A percentile compares a stretch with the other conserved stretches of the same genome.
phyloP scores from a whole-genome alignment of 129 eudicot genomes.

The Flaveria linearis region DNA sequence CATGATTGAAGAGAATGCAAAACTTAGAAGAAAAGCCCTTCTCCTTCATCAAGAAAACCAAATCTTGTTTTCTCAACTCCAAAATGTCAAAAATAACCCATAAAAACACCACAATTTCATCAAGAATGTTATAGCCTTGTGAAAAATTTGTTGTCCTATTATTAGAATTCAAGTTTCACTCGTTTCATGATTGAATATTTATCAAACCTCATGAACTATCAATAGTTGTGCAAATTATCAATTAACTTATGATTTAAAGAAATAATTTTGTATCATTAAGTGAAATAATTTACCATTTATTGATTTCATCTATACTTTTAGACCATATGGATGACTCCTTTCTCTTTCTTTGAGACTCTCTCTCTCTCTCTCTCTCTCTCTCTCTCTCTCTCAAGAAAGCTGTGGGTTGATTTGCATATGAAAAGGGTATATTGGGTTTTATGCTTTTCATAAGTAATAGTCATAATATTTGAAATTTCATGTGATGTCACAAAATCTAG shows the following conservation, averaged over 20 bases:
- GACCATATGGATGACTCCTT: conserved; percentile 26
- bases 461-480: conserved; percentile 16
- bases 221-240: neutral
- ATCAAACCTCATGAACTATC: conserved; percentile 12
- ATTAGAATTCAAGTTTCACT: conserved; percentile 19
- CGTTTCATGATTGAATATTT: conserved; percentile 7
- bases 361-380: neutral
- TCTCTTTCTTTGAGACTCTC: conserved; percentile 43
- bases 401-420: conserved; percentile 28
- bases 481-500: conserved; percentile 23
- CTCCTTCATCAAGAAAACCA: conserved; percentile 62
- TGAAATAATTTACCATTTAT: neutral
- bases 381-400: conserved; percentile 19
- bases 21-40: conserved; percentile 53
- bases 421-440: conserved; percentile 32
- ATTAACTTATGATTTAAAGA: neutral
- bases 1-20: conserved; percentile 66
- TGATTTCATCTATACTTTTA: conserved; percentile 23
- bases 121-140: conserved; percentile 16
- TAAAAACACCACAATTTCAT: conserved; percentile 4
- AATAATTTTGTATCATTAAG: neutral
- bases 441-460: conserved; percentile 33
- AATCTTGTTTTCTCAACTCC: conserved; percentile 51
- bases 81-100: conserved; percentile 29
- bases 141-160: conserved; percentile 22